Evolutionary conservation across 257 asterid species (phyloP).

Genomic region (Thymus quinquecostatus): DNA sequence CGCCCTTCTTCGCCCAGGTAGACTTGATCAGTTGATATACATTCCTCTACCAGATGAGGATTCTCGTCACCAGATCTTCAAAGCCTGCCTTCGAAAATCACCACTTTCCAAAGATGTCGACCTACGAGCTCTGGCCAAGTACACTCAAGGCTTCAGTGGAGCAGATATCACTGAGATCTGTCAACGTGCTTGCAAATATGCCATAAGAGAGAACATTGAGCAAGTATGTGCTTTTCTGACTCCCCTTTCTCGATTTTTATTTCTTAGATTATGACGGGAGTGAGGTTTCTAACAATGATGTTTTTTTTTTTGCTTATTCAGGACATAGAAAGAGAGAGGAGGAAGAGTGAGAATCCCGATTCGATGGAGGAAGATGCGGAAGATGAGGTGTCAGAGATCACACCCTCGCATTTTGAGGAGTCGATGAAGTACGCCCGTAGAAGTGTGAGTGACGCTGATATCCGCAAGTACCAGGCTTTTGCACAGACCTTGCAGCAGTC

Average conservation of each 20-base stretch:
- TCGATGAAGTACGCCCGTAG: constrained; percentile 68
- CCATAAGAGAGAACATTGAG: constrained; percentile 62
- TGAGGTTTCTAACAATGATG: constrained; percentile 11
- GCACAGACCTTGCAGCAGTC: constrained; percentile 75
- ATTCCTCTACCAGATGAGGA: constrained; percentile 72
- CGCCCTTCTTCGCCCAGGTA: constrained; percentile 69
- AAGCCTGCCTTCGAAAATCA: constrained; percentile 64
- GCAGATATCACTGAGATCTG: constrained; percentile 70
- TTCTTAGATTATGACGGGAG: too few species aligned
- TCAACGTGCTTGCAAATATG: constrained; percentile 68
- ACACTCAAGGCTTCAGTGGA: constrained; percentile 69
- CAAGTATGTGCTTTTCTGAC: constrained; percentile 34
- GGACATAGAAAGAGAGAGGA: constrained; percentile 66
- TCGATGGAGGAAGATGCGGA: constrained; percentile 60
- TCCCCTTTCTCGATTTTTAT: too few species aligned
- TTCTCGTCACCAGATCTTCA: constrained; percentile 62
- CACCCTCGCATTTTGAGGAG: constrained; percentile 67
- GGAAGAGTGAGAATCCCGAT: constrained; percentile 52
- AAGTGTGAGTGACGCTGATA: constrained; percentile 66
- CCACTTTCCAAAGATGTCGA: constrained; percentile 59
- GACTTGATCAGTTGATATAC: constrained; percentile 67
- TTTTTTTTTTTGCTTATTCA: constrained; percentile 21
- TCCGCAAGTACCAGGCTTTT: constrained; percentile 65
- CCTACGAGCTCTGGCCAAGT: constrained; percentile 58
- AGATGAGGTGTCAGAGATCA: constrained; percentile 62